These are phyloP conservation scores for Fusarium chaquense DNA, from an alignment of 2,329 filamentous ascomycete species.

Conservation along the genomic window DNA sequence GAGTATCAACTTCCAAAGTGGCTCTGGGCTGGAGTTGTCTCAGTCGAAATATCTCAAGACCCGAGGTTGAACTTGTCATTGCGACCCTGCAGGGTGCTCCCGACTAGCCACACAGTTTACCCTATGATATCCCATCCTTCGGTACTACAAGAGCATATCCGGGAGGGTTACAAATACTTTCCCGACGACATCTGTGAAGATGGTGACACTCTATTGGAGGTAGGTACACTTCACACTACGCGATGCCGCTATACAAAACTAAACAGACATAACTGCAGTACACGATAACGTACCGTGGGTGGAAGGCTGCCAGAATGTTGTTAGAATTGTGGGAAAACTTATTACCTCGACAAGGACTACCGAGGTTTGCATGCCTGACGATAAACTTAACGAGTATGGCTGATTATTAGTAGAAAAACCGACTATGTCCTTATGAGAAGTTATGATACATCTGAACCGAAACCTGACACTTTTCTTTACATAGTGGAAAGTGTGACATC, in stretches of 20 bases:
- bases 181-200: conserved; percentile 1
- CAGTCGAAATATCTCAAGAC: neutral
- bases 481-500: too few relatives aligned
- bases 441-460: rapidly evolving
- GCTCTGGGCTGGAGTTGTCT: conserved; percentile 21
- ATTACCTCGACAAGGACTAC: conserved; percentile 14
- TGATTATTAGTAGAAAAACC: neutral
- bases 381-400: rapidly evolving
- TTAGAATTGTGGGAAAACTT: conserved; percentile 25
- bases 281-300: rapidly evolving
- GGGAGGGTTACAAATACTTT: neutral
- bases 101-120: rapidly evolving
- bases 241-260: rapidly evolving
- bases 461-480: too few relatives aligned
- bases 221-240: rapidly evolving
- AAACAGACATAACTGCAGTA: rapidly evolving
- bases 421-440: rapidly evolving
- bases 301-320: neutral
- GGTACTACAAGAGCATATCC: neutral
- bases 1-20: conserved; percentile 22
- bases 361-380: conserved; percentile 1
- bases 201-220: rapidly evolving
- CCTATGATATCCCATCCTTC: rapidly evolving
- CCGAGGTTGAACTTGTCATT: neutral
- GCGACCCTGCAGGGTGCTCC: conserved; percentile 2